Evolutionary conservation across 441 rosid species (phyloP).

Genomic region (Omphalea diandra): DNA sequence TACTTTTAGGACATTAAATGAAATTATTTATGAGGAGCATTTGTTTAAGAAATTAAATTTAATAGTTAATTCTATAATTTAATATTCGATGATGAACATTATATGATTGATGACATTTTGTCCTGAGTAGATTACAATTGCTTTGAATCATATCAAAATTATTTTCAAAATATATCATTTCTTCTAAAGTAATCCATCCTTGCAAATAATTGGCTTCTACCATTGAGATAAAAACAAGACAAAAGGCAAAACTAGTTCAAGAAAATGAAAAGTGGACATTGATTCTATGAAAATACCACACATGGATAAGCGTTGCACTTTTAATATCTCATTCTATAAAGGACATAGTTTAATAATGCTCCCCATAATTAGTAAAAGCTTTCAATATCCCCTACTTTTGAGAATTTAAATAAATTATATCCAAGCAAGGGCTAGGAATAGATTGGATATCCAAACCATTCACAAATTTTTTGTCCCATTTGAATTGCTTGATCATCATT

Average conservation of each 20-base stretch:
- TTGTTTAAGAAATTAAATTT: not conserved
- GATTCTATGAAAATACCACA: constrained; percentile 12
- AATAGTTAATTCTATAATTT: not conserved
- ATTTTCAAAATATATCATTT: not conserved
- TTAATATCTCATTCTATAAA: not conserved
- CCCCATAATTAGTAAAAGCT: not conserved
- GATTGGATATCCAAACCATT: too few species aligned
- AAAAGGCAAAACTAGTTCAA: constrained; percentile 3
- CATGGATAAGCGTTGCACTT: constrained; percentile 13
- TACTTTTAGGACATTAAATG: not conserved
- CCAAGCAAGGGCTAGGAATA: too few species aligned
- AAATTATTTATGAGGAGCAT: not conserved
- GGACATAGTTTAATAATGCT: constrained; percentile 1
- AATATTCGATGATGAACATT: not conserved
- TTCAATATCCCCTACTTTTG: not conserved
- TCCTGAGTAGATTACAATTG: not conserved
- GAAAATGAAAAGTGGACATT: not conserved
- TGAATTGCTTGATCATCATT: too few species aligned
- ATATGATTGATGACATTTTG: constrained; percentile 6
- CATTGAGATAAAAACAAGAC: not conserved
- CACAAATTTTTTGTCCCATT: too few species aligned
- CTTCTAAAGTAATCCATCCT: not conserved
- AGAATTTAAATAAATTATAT: not conserved
- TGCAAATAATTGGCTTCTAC: not conserved
- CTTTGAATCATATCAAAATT: not conserved